Evolutionary conservation across 768 basidiomycete species (phyloP).

Genomic region (Trametopsis cervina): DNA sequence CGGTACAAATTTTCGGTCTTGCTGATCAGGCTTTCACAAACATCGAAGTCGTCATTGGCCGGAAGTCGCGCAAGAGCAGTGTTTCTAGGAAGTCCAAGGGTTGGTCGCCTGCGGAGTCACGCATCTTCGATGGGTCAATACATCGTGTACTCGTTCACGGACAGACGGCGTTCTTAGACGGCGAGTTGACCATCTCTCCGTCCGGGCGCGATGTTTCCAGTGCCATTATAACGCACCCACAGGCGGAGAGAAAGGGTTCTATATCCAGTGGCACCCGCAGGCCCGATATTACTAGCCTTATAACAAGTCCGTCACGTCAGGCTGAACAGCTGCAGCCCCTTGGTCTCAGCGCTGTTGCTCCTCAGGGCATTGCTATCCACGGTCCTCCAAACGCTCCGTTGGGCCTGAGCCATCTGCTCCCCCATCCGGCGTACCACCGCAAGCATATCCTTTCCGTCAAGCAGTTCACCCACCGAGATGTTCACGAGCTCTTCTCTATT

Average conservation of each 20-base stretch:
- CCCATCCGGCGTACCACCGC: slow-evolving; percentile 86
- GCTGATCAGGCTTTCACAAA: slow-evolving; percentile 82
- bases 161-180: slow-evolving; percentile 86
- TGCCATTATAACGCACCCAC: slow-evolving; percentile 40
- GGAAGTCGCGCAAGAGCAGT: slow-evolving; percentile 38
- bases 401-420: slow-evolving; percentile 42
- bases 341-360: no score
- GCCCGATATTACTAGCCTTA: slow-evolving; percentile 12
- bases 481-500: slow-evolving; percentile 89
- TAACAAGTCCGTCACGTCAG: slow-evolving; percentile 2
- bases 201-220: slow-evolving; percentile 71
- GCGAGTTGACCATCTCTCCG: slow-evolving; percentile 51
- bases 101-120: slow-evolving; percentile 83
- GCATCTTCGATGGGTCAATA: slow-evolving; percentile 60
- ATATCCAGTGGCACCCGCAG: slow-evolving; percentile 14
- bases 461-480: slow-evolving; percentile 82
- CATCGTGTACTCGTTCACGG: slow-evolving; percentile 90
- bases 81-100: slow-evolving; percentile 31
- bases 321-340: slow-evolving; percentile 10
- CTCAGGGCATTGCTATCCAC: no score
- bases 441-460: slow-evolving; percentile 93
- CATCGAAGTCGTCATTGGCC: slow-evolving; percentile 88
- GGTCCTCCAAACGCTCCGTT: slow-evolving; percentile 29
- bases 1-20: slow-evolving; percentile 84
- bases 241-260: slow-evolving; percentile 22